Evolutionary conservation across 345 rosid genomes (phyloP).

Genomic region (Luvunga scandens): DNA sequence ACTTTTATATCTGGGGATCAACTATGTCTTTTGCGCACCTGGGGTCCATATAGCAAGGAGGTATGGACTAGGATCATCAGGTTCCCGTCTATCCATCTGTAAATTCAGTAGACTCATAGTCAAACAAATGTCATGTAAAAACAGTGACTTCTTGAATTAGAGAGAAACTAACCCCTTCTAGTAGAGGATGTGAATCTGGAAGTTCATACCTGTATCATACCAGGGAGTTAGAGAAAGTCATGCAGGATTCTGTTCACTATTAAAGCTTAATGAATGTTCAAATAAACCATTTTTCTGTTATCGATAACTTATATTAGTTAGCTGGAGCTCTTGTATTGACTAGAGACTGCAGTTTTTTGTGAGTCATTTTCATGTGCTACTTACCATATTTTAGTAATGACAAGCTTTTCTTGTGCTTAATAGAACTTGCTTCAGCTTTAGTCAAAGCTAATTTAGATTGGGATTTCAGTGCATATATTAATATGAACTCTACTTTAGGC

Average conservation of each 20-base stretch:
- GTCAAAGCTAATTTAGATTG: conserved; percentile 7
- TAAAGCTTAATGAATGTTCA: background rate
- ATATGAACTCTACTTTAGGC: background rate
- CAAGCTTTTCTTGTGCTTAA: conserved; percentile 1
- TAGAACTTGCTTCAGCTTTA: conserved; percentile 9
- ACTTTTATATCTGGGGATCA: background rate
- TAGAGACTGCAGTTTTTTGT: background rate
- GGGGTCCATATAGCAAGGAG: conserved; percentile 97
- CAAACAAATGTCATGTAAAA: background rate
- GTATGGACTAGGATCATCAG: conserved; percentile 90
- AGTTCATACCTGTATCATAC: conserved; percentile 76
- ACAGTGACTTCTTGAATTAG: background rate
- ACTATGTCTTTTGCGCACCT: conserved; percentile 44
- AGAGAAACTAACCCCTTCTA: conserved; percentile 53
- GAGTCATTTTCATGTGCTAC: background rate
- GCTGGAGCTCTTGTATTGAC: background rate
- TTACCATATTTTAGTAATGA: background rate
- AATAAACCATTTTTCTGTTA: background rate
- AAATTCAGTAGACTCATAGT: conserved; percentile 12
- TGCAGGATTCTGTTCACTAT: background rate
- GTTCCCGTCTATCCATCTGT: conserved; percentile 82
- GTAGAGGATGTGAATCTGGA: conserved; percentile 87
- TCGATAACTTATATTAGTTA: background rate
- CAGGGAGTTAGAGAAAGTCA: conserved; percentile 11
- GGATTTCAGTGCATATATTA: background rate